A percentile compares a stretch with the other conserved stretches of the same genome.
These are phyloP conservation scores for Leptographium radiaticola DNA, from an alignment of 2,329 filamentous ascomycete species.

Conservation along the genomic window DNA sequence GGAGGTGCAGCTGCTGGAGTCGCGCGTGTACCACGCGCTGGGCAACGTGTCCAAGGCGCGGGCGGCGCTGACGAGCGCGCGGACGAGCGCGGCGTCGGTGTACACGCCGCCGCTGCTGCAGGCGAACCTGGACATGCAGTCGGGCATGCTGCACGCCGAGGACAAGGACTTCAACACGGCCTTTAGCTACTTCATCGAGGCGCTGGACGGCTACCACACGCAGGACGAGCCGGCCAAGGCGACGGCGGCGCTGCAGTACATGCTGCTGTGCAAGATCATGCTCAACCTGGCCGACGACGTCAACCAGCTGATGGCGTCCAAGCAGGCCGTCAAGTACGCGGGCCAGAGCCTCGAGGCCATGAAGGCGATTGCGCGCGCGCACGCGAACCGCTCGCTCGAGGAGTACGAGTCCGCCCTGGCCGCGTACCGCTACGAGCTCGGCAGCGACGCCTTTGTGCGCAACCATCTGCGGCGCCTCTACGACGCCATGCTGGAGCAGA, in stretches of 20 bases:
- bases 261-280: slow-evolving; percentile 99
- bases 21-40: slow-evolving; percentile 89
- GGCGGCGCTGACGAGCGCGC: slow-evolving; percentile 83
- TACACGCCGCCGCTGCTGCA: slow-evolving; percentile 94
- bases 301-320: slow-evolving; percentile 84
- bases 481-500: slow-evolving; percentile 98
- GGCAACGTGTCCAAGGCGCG: slow-evolving; percentile 94
- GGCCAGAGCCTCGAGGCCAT: slow-evolving; percentile 94
- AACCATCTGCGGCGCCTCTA: slow-evolving; percentile 93
- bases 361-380: slow-evolving; percentile 94
- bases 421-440: slow-evolving; percentile 84
- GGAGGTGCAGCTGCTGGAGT: slow-evolving; percentile 95
- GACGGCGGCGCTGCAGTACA: slow-evolving; percentile 97
- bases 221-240: slow-evolving; percentile 81
- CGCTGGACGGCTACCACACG: slow-evolving; percentile 88
- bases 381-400: slow-evolving; percentile 88
- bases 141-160: slow-evolving; percentile 95
- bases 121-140: slow-evolving; percentile 97
- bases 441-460: slow-evolving; percentile 88
- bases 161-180: slow-evolving; percentile 98
- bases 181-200: slow-evolving; percentile 98
- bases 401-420: slow-evolving; percentile 92
- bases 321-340: slow-evolving; percentile 93
- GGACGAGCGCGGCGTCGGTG: slow-evolving; percentile 90
- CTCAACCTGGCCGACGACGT: slow-evolving; percentile 94